Evolutionary conservation across 768 basidiomycete species (phyloP).

Genomic region (Suillus placidus): DNA sequence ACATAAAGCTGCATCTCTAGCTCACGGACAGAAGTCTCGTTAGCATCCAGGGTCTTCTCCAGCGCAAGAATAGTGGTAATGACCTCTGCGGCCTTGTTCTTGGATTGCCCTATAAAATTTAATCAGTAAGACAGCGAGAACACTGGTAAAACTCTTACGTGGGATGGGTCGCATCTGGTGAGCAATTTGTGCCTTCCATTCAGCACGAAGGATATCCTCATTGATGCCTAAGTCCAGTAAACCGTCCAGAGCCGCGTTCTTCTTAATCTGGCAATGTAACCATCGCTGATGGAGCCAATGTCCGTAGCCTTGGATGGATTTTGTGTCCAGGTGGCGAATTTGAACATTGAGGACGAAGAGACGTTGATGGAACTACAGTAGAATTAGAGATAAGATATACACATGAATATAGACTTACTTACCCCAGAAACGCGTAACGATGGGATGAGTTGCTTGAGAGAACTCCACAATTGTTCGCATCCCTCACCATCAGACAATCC

Average conservation of each 20-base stretch:
- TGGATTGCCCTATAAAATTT: neutral
- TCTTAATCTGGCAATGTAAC: neutral
- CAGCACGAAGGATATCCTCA: neutral
- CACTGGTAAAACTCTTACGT: slow-evolving; percentile 2
- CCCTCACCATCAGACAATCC: slow-evolving; percentile 41
- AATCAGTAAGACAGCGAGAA: neutral
- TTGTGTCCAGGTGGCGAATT: slow-evolving; percentile 6
- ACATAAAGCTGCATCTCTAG: slow-evolving; percentile 9
- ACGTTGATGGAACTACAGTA: slow-evolving; percentile 13
- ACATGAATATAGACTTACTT: slow-evolving; percentile 3
- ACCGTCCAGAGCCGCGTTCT: neutral
- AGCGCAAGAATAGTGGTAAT: slow-evolving; percentile 9
- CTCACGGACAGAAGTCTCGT: neutral
- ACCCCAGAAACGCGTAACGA: slow-evolving; percentile 22
- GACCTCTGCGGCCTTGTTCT: slow-evolving; percentile 8
- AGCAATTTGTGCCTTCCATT: slow-evolving; percentile 10
- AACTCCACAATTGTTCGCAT: slow-evolving; percentile 39
- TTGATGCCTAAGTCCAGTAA: neutral
- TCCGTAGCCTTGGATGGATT: neutral
- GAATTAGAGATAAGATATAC: neutral
- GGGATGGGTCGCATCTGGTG: slow-evolving; percentile 10
- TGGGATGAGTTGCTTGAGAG: slow-evolving; percentile 25
- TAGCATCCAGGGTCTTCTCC: slow-evolving; percentile 4
- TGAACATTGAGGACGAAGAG: slow-evolving; percentile 17
- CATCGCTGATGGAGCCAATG: slow-evolving; percentile 13